Evolutionary conservation across 805 yeast species (phyloP).

Genomic region (Starmerella riodocensis): DNA sequence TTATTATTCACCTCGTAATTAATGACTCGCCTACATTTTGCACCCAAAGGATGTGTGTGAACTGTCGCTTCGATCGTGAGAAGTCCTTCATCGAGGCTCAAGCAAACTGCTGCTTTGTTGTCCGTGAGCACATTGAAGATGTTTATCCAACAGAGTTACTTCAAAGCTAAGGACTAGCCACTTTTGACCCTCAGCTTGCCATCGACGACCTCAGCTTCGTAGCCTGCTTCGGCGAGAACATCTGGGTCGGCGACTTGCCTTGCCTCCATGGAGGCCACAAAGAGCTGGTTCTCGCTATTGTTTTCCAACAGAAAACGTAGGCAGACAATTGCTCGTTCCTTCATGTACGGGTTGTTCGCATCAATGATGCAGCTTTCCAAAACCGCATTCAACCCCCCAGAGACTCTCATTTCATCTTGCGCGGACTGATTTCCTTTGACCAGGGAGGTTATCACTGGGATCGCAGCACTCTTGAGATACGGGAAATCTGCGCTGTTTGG

Average conservation of each 20-base stretch:
- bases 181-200: slow-evolving; percentile 59
- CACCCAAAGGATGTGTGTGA: too few species aligned
- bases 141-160: too few species aligned
- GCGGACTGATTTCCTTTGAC: slow-evolving; percentile 48
- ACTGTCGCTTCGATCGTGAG: too few species aligned
- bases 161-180: too few species aligned
- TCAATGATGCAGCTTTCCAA: slow-evolving; percentile 77
- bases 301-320: slow-evolving; percentile 51
- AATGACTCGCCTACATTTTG: too few species aligned
- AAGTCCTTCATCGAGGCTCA: too few species aligned
- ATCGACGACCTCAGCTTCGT: slow-evolving; percentile 54
- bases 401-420: slow-evolving; percentile 55
- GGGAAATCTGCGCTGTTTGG: slow-evolving; percentile 15
- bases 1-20: too few species aligned
- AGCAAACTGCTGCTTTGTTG: too few species aligned
- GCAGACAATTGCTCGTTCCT: slow-evolving; percentile 74
- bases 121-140: too few species aligned
- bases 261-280: slow-evolving; percentile 70
- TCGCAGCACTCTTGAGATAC: neutral
- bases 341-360: slow-evolving; percentile 63
- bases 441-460: slow-evolving; percentile 38
- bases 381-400: slow-evolving; percentile 57
- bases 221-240: slow-evolving; percentile 57
- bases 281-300: slow-evolving; percentile 58
- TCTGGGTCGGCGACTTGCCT: slow-evolving; percentile 47